Base-by-base conservation (phyloP, 768 basidiomycete species). In the Auriculariales sp. region DNA sequence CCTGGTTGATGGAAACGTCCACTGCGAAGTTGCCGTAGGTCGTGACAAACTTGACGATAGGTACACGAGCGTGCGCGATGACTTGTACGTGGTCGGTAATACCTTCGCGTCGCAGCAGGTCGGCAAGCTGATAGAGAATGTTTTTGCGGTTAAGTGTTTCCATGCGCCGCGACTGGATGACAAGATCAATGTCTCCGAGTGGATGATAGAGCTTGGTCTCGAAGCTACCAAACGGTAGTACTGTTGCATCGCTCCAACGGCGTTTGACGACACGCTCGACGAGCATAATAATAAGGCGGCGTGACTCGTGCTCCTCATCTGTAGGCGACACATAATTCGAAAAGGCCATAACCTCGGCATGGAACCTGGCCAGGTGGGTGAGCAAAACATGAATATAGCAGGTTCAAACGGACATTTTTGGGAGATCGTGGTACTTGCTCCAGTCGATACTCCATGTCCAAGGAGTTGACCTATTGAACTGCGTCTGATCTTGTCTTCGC, bases 11-110 rank as follows among this genome's bases (percentile, higher is more conserved):
- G 59, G 87, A 91, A 59, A 98, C 87, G 59, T 99, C 94, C 55
- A 99, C 88, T 52, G 86, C 75, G 60, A 95, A 79, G 32, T 77
- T 75, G 19, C 87, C 92, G 53, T 81, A 75, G 7, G 69, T 73
- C 2, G 93, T 90, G 49, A 85, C 68, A 61, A 98, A 95, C 67
- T 99, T 99, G 64, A 99, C 74, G 62, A 99, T 97, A 28, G 95
- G 95, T 5, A 98, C 93, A 66, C 82, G 87, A 48, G 95, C 93
- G 69, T 82, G 90, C 27, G 83, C 81, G 55, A 99, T 91, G 62
- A 97, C 80, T 27, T 83, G 82, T 32, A 97, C 85, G 36, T 79
- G 76, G 47, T 74, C 70, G 1, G 92, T 88, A 52, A 98, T 81
- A 7, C 76, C 70, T 1, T 78, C 73, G 29, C 75, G 76, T 59